Percentiles rank a stretch among this genome's conserved stretches.
Evolutionary conservation across 306 rosid species (phyloP).

Genomic region (Cyamopsis tetragonoloba): DNA sequence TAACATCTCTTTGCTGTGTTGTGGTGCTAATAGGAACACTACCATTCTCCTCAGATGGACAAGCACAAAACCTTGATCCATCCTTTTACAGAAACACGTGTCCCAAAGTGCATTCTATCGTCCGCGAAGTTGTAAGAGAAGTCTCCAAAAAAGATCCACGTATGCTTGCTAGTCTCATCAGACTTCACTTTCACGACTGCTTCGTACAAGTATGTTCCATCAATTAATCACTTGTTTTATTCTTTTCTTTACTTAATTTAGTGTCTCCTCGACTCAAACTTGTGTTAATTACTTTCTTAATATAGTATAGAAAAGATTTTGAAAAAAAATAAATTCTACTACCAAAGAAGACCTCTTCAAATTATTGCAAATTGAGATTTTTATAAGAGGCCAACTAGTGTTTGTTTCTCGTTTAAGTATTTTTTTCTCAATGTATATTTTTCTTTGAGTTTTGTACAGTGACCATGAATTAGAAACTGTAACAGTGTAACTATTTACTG

Average conservation of each 20-base stretch:
- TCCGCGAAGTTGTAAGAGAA: neutral
- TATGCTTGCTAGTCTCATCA: constrained; percentile 30
- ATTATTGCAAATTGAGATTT: too few species aligned
- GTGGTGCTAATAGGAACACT: constrained; percentile 13
- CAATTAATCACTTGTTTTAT: neutral
- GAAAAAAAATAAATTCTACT: too few species aligned
- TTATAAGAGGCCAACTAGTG: too few species aligned
- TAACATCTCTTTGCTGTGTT: neutral
- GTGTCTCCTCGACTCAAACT: too few species aligned
- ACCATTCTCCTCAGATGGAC: neutral
- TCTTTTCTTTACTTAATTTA: neutral
- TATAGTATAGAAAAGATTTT: too few species aligned
- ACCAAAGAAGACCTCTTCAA: too few species aligned
- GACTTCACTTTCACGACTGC: constrained; percentile 53
- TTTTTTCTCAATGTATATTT: too few species aligned
- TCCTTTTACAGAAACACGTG: constrained; percentile 29
- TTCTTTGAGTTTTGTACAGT: too few species aligned
- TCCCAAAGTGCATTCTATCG: constrained; percentile 12
- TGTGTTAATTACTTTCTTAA: too few species aligned
- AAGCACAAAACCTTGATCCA: constrained; percentile 23
- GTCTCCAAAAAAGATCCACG: constrained; percentile 22
- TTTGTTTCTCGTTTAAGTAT: too few species aligned
- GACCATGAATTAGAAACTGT: too few species aligned
- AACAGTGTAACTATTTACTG: too few species aligned
- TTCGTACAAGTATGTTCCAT: constrained; percentile 32